Conservation (phyloP, 192 early-diverging fungal species). For the Piromyces finnis region DNA sequence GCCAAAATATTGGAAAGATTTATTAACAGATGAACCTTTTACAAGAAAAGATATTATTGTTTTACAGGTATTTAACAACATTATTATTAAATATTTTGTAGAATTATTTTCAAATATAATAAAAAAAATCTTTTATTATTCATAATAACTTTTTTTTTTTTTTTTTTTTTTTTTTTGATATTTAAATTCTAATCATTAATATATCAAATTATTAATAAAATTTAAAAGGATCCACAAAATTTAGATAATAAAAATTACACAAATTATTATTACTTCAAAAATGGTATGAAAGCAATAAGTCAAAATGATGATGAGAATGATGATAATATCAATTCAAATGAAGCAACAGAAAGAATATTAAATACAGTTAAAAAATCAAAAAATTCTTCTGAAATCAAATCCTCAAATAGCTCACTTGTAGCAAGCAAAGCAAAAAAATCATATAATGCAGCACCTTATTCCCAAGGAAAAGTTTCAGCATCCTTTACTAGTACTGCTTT, state of each 20-base stretch:
- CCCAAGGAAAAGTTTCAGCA: slow-evolving; percentile 52
- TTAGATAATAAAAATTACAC: slow-evolving; percentile 40
- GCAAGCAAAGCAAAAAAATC: slow-evolving; percentile 20
- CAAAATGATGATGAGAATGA: slow-evolving; percentile 4
- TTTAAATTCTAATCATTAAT: too few relatives aligned
- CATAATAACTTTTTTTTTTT: too few relatives aligned
- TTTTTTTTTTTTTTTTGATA: too few relatives aligned
- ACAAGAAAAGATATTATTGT: slow-evolving; percentile 74
- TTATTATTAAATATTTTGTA: too few relatives aligned
- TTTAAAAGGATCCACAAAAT: slow-evolving; percentile 56
- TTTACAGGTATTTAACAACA: too few relatives aligned
- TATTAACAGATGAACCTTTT: slow-evolving; percentile 76
- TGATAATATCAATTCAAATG: slow-evolving; percentile 1
- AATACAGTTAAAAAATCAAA: not conserved
- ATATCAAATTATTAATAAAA: too few relatives aligned
- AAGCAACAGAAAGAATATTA: slow-evolving; percentile 3
- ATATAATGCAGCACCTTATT: slow-evolving; percentile 70
- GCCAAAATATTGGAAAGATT: slow-evolving; percentile 66
- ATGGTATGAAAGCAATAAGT: slow-evolving; percentile 8
- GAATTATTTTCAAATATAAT: too few relatives aligned
- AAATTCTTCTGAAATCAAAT: slow-evolving; percentile 2
- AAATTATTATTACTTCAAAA: slow-evolving; percentile 57
- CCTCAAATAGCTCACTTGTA: slow-evolving; percentile 1
- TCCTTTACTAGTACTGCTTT: slow-evolving; percentile 80
- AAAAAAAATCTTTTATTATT: too few relatives aligned